Percentiles rank a stretch among this genome's conserved stretches.
phyloP scores from a whole-genome alignment of 2,329 filamentous ascomycete genomes.

The Xylaria sp. region DNA sequence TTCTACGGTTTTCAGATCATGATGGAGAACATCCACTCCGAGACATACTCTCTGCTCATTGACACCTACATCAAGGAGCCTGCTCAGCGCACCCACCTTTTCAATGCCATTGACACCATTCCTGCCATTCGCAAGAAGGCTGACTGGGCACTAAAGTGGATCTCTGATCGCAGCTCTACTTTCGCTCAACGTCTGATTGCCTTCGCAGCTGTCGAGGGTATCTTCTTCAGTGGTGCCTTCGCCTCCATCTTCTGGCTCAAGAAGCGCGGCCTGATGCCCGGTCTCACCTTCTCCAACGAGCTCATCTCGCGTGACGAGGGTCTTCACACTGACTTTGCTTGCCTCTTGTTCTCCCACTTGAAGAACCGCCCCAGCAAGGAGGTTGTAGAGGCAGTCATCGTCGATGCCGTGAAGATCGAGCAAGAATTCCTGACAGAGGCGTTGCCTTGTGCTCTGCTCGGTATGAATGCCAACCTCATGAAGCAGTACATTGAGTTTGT shows the following conservation, averaged over 20 bases:
- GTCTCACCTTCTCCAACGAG: conserved; percentile 99
- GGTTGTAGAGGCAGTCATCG: conserved; percentile 87
- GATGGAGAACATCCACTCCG: conserved; percentile 99
- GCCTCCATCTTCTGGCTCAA: conserved; percentile 99
- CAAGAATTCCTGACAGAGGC: conserved; percentile 98
- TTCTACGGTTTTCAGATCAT: conserved; percentile 99
- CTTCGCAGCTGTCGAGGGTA: conserved; percentile 97
- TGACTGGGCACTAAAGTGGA: conserved; percentile 97
- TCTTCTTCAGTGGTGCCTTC: conserved; percentile 99
- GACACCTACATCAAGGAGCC: conserved; percentile 99
- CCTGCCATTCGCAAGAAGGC: conserved; percentile 99
- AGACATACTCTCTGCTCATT: conserved; percentile 98
- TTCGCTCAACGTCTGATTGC: conserved; percentile 96
- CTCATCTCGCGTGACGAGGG: conserved; percentile 99
- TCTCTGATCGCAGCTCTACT: conserved; percentile 89
- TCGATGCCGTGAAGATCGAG: conserved; percentile 92
- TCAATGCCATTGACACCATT: conserved; percentile 99
- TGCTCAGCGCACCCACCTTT: conserved; percentile 91
- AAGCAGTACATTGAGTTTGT: conserved; percentile 99
- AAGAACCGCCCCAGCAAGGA: conserved; percentile 89
- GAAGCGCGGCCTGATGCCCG: conserved; percentile 99
- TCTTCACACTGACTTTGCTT: conserved; percentile 99
- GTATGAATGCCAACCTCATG: conserved; percentile 98
- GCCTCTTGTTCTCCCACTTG: conserved; percentile 95
- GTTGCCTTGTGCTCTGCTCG: conserved; percentile 89